Evolutionary conservation across 2,329 filamentous ascomycete genomes (phyloP), one percentile per base, ranked within the genome.

Genomic region (Thielaviopsis cerberus): DNA sequence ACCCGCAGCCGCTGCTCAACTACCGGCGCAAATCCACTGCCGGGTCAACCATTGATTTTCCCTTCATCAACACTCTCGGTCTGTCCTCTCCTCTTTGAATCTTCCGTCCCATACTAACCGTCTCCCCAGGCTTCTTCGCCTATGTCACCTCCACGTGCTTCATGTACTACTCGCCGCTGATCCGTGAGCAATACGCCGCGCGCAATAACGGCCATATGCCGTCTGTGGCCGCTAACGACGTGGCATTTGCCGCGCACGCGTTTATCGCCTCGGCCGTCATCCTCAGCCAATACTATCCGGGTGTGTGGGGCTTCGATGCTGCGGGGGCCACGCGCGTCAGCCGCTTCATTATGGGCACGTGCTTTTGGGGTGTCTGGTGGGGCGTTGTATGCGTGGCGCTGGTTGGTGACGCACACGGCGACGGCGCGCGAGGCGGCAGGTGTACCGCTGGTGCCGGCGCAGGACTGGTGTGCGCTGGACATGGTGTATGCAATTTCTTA

Each of bases 11-110:
- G 6, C 71, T 94, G 61, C 78, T 88, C 62, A 97, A 96, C 75
- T 84, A 77, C 68, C 75, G 74, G 27, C 83, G 88, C 57, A 80
- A 80, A 59, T 86, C 87, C 8, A 96, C 90, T 4, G 77, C 80
- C 22, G 92, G 92, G 48, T 83, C 91, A 4, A 87, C 88, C 0
- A 83, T 94, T 63, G 90, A 96, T 69, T 96, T 94, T 66, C 88
- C 88, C 20, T 76, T 85, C 20, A 75, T 88, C 64, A 92, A 92
- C 70, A 71, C 73, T 25, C 66, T 83, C 4, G 81, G 78, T 80
- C 52, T 70, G 37, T 45, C 17, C 34, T 27, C 55, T 57, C 26
- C 13, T 30, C 15, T 15, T 26, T 24, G 13, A 48, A 30, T 22
- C 41, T 27, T 22, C 23, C 20, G 7, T 22, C 11, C 51, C 27